Evolutionary conservation across 148 eudicot species (phyloP).

Genomic region (Rhododendron vialii): DNA sequence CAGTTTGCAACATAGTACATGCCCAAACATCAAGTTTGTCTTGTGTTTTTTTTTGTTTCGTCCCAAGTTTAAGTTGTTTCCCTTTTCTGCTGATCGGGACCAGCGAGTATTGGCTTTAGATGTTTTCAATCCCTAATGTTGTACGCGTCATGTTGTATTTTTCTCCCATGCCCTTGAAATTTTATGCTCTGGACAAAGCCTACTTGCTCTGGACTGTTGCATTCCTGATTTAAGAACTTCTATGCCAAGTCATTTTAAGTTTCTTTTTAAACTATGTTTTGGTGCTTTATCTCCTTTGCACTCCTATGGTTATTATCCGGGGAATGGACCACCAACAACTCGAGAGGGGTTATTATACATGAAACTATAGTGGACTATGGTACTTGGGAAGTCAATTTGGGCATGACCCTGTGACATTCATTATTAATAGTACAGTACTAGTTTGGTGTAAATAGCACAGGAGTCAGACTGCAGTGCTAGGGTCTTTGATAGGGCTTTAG

Average conservation of each 20-base stretch:
- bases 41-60: neutral
- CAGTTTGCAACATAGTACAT: neutral
- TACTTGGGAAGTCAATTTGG: neutral
- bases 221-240: neutral
- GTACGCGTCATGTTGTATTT: neutral
- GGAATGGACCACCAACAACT: neutral
- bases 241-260: neutral
- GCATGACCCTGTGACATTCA: neutral
- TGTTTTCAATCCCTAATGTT: neutral
- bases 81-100: neutral
- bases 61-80: neutral
- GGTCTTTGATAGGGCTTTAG: neutral
- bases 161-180: neutral
- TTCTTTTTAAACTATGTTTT: neutral
- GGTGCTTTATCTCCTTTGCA: neutral
- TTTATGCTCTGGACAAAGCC: neutral
- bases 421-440: too few relatives aligned
- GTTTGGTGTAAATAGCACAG: too few relatives aligned
- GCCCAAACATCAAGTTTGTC: neutral
- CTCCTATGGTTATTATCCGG: neutral
- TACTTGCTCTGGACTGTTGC: neutral
- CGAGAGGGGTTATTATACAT: neutral
- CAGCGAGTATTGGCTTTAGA: neutral
- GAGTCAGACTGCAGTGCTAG: neutral
- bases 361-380: neutral